These are phyloP conservation scores for Daldinia sp. DNA, from an alignment of 2,329 filamentous ascomycete genomes.

Conservation along the genomic window DNA sequence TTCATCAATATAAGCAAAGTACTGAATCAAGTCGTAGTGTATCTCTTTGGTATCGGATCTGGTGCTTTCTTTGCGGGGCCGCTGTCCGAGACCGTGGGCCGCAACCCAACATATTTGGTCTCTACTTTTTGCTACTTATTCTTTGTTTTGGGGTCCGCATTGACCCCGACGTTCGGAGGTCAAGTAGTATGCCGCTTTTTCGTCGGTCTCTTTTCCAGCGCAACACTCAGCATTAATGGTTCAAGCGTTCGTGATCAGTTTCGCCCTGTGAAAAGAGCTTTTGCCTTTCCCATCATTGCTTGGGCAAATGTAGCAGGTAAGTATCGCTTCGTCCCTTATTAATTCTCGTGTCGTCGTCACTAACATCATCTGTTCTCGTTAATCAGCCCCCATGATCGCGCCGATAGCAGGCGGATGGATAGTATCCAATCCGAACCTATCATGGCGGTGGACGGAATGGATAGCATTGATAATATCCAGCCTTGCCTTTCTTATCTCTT, in stretches of 20 bases:
- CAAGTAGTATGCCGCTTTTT: conserved; percentile 63
- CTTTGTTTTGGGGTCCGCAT: conserved; percentile 61
- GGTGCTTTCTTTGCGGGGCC: conserved; percentile 63
- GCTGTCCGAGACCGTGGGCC: conserved; percentile 61
- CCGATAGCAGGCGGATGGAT: conserved; percentile 61
- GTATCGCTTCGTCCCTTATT: conserved; percentile 2
- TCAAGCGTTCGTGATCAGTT: conserved; percentile 62
- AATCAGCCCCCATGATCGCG: conserved; percentile 54
- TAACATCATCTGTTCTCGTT: neutral
- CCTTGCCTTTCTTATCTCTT: conserved; percentile 50
- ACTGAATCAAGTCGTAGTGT: conserved; percentile 45
- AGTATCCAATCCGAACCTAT: conserved; percentile 51
- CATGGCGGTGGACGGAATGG: conserved; percentile 63
- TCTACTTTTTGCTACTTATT: conserved; percentile 61
- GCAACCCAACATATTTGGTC: conserved; percentile 62
- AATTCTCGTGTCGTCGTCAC: neutral
- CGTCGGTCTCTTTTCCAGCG: conserved; percentile 58
- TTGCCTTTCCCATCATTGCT: conserved; percentile 63
- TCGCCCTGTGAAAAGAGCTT: conserved; percentile 60
- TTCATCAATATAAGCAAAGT: neutral
- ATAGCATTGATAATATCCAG: conserved; percentile 55
- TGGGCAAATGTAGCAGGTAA: conserved; percentile 56
- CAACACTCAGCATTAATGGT: conserved; percentile 56
- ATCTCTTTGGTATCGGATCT: conserved; percentile 61
- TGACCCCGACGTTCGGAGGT: conserved; percentile 60